Conservation (phyloP, 2,329 filamentous ascomycete genomes). For the Mollisiaceae sp. region DNA sequence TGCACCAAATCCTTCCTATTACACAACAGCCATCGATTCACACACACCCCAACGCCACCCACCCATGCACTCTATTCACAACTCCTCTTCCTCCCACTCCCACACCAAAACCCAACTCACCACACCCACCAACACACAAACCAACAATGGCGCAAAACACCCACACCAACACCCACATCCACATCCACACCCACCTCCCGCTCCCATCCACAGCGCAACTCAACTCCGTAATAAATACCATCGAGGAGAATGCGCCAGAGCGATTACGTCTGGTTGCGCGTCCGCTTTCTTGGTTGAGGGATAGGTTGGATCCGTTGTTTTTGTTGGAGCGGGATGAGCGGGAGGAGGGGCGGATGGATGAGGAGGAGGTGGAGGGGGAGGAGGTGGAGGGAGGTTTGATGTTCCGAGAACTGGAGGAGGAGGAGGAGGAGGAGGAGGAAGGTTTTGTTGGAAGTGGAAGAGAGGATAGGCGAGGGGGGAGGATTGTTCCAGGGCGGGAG, state of each 20-base stretch:
- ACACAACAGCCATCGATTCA: neutral
- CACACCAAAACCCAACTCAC: too few relatives aligned
- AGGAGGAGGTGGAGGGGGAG: neutral
- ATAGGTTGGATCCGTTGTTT: neutral
- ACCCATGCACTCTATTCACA: too few relatives aligned
- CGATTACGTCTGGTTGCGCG: neutral
- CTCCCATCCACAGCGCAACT: neutral
- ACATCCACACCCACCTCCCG: neutral
- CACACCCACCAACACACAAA: neutral
- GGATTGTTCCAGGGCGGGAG: neutral
- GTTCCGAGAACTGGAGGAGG: neutral
- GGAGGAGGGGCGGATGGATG: neutral
- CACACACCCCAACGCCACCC: neutral
- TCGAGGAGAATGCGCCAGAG: neutral
- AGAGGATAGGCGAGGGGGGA: neutral
- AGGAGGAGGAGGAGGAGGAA: neutral
- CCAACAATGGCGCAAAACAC: neutral
- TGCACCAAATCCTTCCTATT: too few relatives aligned
- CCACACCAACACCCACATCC: neutral
- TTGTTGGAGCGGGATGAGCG: neutral
- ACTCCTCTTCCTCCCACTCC: too few relatives aligned
- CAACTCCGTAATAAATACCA: neutral
- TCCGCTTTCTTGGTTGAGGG: neutral
- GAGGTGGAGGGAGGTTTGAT: neutral
- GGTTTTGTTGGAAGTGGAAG: neutral